Evolutionary conservation across 2,329 filamentous ascomycete genomes (phyloP).

Genomic region (Aspergillus clavatus): DNA sequence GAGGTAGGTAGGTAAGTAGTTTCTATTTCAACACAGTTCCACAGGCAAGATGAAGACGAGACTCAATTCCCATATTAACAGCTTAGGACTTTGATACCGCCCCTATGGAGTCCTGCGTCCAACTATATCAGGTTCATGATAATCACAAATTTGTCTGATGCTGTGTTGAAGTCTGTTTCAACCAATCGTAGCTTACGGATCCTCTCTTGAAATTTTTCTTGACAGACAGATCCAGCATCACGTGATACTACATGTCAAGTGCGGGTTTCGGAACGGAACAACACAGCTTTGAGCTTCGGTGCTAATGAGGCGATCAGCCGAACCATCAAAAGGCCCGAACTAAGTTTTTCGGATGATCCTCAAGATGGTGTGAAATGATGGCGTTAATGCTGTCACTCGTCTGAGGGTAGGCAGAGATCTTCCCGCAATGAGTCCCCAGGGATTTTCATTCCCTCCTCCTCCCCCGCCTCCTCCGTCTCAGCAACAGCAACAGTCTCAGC

Average conservation of each 20-base stretch:
- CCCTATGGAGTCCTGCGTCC: conserved; percentile 1
- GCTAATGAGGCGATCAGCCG: neutral
- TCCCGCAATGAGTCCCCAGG: conserved; percentile 37
- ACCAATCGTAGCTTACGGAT: conserved; percentile 20
- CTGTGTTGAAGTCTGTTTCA: conserved; percentile 1
- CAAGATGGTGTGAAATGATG: conserved; percentile 24
- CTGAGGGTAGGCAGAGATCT: conserved; percentile 20
- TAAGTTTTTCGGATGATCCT: conserved; percentile 1
- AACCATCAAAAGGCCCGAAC: neutral
- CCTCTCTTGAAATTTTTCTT: conserved; percentile 13
- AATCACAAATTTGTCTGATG: conserved; percentile 5
- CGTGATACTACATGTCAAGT: conserved; percentile 11
- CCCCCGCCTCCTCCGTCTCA: conserved; percentile 35
- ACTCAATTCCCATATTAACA: conserved; percentile 15
- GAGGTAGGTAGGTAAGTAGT: neutral
- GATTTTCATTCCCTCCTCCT: conserved; percentile 45
- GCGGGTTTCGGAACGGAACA: conserved; percentile 21
- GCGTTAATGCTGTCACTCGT: conserved; percentile 20
- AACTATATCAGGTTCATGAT: conserved; percentile 2
- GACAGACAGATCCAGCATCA: neutral
- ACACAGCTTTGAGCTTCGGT: conserved; percentile 6
- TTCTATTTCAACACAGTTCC: conserved; percentile 11
- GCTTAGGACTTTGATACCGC: conserved; percentile 1
- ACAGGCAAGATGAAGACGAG: conserved; percentile 3
- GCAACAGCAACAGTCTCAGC: conserved; percentile 13